Base-by-base conservation (phyloP, 371 early-diverging fungal species). In the Circinella minor region DNA sequence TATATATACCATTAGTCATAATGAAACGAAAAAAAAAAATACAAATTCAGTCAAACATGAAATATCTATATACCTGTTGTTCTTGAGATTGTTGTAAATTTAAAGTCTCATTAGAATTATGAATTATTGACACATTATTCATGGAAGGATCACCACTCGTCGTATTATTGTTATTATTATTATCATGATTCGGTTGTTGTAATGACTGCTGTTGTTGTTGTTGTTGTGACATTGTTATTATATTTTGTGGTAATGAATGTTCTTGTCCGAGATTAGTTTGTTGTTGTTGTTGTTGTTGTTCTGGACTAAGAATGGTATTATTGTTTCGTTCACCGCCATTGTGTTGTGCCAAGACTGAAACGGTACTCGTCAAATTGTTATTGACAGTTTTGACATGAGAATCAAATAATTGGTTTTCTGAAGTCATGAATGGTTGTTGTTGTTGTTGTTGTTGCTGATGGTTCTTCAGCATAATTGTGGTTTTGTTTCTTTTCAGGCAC, bases 401-500 rank as follows among this genome's bases (percentile, higher is more conserved):
- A 27, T 57, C 57, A 57, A 27, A 57, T n/a, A 57, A 20, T 57
- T 57, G 57, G 57, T 57, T 18, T 0, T 57, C 36, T 11, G 57
- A 18, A 20, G 4, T n/a, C 27, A 57, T 57, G 57, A 34, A 34
- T n/a, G 0, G 27, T 27, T 27, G 27, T 27, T 27, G 27, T 27
- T 27, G 27, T 27, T 27, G 27, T 27, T 27, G 27, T 27, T 34
- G 57, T 54, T 54, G 54, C 57, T 57, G 57, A 57, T 57, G 18
- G 13, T 57, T 57, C 8, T 57, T 57, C 34, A 57, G 57, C 57
- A 57, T 57, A 34, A 34, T 34, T 7, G 6, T 6, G 4, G 17
- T 49, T 49, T 49, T n/a, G 8, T 51, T 17, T 51, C 15, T n/a
- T 51, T 10, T 57, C 57, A 57, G 57, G 57, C 57, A 57, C 57